These are phyloP conservation scores for Extremus antarcticus DNA, from an alignment of 495 filamentous ascomycete species.

Conservation along the genomic window DNA sequence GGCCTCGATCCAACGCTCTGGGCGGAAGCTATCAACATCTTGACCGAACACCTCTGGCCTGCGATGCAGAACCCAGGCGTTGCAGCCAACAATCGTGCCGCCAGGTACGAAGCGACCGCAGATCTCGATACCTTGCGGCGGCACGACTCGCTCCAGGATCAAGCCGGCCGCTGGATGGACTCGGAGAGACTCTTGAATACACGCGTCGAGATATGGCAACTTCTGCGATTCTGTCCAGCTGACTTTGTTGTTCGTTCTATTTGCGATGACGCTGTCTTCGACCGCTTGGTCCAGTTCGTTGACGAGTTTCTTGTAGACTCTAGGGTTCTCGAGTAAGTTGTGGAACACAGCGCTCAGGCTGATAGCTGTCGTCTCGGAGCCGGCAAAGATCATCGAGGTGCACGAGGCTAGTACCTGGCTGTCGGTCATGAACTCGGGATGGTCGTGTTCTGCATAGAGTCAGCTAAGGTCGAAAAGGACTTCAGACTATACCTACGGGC, in stretches of 20 bases:
- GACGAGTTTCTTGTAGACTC: constrained; percentile 31
- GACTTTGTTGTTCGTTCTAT: constrained; percentile 24
- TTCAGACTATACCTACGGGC: constrained; percentile 22
- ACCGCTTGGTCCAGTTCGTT: constrained; percentile 31
- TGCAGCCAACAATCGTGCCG: constrained; percentile 16
- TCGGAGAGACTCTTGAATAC: constrained; percentile 18
- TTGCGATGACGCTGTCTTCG: constrained; percentile 25
- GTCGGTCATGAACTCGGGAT: constrained; percentile 55
- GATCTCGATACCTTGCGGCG: constrained; percentile 21
- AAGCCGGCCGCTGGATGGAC: constrained; percentile 33
- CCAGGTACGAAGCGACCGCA: constrained; percentile 10
- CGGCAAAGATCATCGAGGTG: constrained; percentile 51
- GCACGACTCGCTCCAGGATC: constrained; percentile 34
- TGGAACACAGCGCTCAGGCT: constrained; percentile 32
- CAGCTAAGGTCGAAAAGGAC: no score
- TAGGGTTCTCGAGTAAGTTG: constrained; percentile 30
- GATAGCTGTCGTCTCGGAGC: constrained; percentile 36
- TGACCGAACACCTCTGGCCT: constrained; percentile 18
- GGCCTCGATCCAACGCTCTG: constrained; percentile 22
- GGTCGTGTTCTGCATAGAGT: constrained; percentile 24
- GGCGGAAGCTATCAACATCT: constrained; percentile 18
- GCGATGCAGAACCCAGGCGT: constrained; percentile 26
- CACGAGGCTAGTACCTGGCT: constrained; percentile 54
- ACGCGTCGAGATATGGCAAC: constrained; percentile 34
- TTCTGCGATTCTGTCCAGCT: constrained; percentile 31